A percentile compares a stretch with the other conserved stretches of the same genome.
Evolutionary conservation across 345 rosid genomes (phyloP).

Genomic region (Euphorbia peplus): DNA sequence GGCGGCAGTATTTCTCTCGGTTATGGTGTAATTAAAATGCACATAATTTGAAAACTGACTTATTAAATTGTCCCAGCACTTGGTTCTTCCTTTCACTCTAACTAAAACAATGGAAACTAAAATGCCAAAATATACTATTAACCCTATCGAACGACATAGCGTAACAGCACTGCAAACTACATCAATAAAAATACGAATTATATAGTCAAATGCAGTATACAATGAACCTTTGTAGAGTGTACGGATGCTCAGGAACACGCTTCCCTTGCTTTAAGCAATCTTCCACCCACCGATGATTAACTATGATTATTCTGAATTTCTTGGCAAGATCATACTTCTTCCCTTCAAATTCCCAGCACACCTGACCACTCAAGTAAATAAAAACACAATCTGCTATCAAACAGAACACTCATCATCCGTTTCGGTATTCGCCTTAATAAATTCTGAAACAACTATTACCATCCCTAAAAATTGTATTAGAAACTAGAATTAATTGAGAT

Average conservation of each 20-base stretch:
- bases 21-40: neutral
- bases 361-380: conserved; percentile 29
- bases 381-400: neutral
- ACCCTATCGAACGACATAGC: neutral
- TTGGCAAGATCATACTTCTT: conserved; percentile 60
- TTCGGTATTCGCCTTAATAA: neutral
- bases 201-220: neutral
- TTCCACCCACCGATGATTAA: conserved; percentile 86
- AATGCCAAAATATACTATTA: neutral
- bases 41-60: neutral
- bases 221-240: conserved; percentile 57
- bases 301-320: conserved; percentile 47
- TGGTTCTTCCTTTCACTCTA: neutral
- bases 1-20: neutral
- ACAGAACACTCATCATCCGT: neutral
- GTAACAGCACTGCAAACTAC: neutral
- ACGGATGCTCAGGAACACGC: conserved; percentile 61
- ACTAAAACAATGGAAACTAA: neutral
- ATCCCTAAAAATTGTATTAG: neutral
- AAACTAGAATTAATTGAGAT: neutral
- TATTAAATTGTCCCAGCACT: neutral
- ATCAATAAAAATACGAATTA: neutral
- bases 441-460: neutral
- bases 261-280: conserved; percentile 63
- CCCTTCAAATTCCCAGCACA: conserved; percentile 83